A percentile compares a stretch with the other conserved stretches of the same genome.
Conservation (phyloP, 257 asterid genomes). For the Hygrophila difformis region DNA sequence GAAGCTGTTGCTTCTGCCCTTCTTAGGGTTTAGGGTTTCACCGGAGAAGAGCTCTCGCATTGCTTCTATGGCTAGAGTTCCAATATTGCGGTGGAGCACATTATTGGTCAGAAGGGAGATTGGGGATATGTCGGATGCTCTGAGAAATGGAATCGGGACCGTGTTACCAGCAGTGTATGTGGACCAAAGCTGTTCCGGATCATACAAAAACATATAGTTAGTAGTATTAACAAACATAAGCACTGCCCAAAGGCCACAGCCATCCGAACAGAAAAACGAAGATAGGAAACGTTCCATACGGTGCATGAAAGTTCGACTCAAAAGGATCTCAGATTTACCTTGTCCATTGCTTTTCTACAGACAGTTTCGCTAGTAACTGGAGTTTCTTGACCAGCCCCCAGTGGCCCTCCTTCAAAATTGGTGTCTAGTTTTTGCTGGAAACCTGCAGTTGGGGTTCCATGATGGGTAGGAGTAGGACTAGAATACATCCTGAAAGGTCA, state of each 20-base stretch:
- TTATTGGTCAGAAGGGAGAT: conserved; percentile 85
- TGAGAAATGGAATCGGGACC: conserved; percentile 83
- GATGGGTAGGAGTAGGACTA: too few species aligned
- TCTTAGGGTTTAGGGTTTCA: conserved; percentile 79
- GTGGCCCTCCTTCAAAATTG: conserved; percentile 29
- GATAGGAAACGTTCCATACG: too few species aligned
- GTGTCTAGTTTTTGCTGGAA: conserved; percentile 34
- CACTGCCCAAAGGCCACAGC: too few species aligned
- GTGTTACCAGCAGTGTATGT: conserved; percentile 97
- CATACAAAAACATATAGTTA: too few species aligned
- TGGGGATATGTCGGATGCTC: conserved; percentile 94
- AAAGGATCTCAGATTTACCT: conserved; percentile 45
- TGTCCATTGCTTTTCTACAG: conserved; percentile 88
- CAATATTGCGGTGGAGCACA: conserved; percentile 52
- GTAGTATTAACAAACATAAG: too few species aligned
- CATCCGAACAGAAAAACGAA: too few species aligned
- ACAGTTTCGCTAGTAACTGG: conserved; percentile 58
- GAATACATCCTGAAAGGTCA: conserved; percentile 39
- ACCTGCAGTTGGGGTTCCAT: conserved; percentile 29
- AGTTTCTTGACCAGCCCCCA: conserved; percentile 26
- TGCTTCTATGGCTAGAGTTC: conserved; percentile 69
- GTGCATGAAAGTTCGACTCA: too few species aligned
- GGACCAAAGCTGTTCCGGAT: conserved; percentile 86
- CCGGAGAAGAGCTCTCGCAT: conserved; percentile 85
- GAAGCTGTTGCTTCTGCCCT: conserved; percentile 90